phyloP scores from a whole-genome alignment of 2,329 filamentous ascomycete species.

The Talaromyces sp. region DNA sequence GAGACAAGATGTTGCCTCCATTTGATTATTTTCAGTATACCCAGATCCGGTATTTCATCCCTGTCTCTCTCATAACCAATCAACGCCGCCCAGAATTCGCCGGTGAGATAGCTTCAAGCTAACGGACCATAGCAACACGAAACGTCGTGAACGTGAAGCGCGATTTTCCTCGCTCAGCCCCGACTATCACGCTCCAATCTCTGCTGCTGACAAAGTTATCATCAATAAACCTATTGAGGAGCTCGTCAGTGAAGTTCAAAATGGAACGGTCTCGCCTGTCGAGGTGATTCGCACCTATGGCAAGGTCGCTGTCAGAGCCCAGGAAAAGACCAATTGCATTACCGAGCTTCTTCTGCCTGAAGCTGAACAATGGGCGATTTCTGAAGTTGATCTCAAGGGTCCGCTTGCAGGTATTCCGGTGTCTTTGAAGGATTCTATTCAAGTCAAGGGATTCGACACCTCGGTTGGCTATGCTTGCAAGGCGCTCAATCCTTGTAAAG shows the following conservation, averaged over 20 bases:
- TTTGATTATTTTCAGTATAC: conserved; percentile 69
- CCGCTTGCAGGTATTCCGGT: conserved; percentile 84
- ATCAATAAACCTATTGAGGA: conserved; percentile 71
- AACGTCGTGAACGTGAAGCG: conserved; percentile 70
- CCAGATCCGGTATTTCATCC: conserved; percentile 61
- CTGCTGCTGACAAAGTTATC: conserved; percentile 61
- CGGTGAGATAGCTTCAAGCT: conserved; percentile 17
- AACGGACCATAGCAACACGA: conserved; percentile 60
- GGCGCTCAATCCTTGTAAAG: conserved; percentile 62
- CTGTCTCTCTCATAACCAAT: conserved; percentile 9
- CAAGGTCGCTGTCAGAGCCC: conserved; percentile 79
- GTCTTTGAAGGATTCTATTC: conserved; percentile 74
- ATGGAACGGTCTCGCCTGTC: conserved; percentile 61
- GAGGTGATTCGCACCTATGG: conserved; percentile 81
- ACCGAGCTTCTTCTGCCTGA: conserved; percentile 81
- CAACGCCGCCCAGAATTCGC: not conserved
- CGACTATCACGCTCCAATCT: conserved; percentile 65
- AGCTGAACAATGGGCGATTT: conserved; percentile 68
- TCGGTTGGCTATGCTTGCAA: conserved; percentile 71
- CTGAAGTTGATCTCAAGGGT: conserved; percentile 67
- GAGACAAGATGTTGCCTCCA: conserved; percentile 47
- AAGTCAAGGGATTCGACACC: conserved; percentile 77
- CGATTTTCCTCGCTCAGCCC: conserved; percentile 66
- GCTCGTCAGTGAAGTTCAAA: conserved; percentile 74
- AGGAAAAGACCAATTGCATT: conserved; percentile 81